Evolutionary conservation across 1,284 basidiomycete species (phyloP).

Genomic region (Cutaneotrichosporon sp.): DNA sequence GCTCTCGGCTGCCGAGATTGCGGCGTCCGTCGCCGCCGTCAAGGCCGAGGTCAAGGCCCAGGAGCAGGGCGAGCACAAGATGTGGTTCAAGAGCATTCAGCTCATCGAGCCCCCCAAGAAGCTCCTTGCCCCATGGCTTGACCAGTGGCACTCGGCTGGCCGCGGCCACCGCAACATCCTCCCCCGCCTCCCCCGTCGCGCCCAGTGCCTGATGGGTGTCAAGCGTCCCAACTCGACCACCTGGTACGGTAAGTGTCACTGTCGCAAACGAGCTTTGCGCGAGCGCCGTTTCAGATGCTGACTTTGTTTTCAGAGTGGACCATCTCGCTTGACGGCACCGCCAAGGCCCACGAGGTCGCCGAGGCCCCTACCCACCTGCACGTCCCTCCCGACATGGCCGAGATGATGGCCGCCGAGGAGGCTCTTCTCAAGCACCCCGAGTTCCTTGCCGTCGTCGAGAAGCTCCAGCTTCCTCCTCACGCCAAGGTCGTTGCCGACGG

Average conservation of each 20-base stretch:
- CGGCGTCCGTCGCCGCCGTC: constrained; percentile 19
- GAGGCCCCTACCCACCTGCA: constrained; percentile 16
- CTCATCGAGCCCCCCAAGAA: constrained; percentile 32
- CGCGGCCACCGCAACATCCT: constrained; percentile 2
- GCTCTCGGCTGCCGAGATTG: constrained; percentile 41
- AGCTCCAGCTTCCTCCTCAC: constrained; percentile 23
- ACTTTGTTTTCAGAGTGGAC: constrained; percentile 8
- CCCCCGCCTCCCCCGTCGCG: constrained; percentile 11
- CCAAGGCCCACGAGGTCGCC: constrained; percentile 3
- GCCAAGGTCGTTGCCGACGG: constrained; percentile 33
- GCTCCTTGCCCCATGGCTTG: constrained; percentile 28
- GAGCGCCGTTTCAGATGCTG: background rate
- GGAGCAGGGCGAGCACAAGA: constrained; percentile 10
- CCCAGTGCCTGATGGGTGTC: constrained; percentile 20
- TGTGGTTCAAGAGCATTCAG: constrained; percentile 36
- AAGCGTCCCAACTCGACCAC: constrained; percentile 8
- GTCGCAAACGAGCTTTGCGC: too few species aligned
- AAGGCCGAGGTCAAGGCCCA: constrained; percentile 1
- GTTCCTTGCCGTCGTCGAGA: constrained; percentile 24
- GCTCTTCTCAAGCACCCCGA: constrained; percentile 27
- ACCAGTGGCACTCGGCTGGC: constrained; percentile 12
- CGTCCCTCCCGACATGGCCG: constrained; percentile 26
- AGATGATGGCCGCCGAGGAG: constrained; percentile 32
- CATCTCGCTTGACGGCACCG: constrained; percentile 12
- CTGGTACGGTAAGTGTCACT: constrained; percentile 20